Conservation (phyloP, 1,284 basidiomycete genomes). For the Leccinum pachyderme region DNA sequence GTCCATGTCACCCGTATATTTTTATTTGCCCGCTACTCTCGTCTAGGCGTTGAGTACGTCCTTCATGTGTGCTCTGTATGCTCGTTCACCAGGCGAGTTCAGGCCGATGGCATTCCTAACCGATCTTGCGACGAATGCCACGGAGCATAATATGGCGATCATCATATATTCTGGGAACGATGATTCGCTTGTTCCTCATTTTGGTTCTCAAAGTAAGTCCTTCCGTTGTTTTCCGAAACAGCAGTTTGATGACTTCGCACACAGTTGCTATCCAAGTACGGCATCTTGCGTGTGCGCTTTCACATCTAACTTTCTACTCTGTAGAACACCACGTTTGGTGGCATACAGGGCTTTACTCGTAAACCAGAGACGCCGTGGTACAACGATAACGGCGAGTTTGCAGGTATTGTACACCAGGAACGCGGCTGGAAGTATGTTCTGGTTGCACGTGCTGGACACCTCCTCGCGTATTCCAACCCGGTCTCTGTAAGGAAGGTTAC, state of each 20-base stretch:
- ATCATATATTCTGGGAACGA: constrained; percentile 69
- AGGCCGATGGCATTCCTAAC: constrained; percentile 65
- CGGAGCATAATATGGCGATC: constrained; percentile 46
- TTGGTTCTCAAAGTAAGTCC: constrained; percentile 57
- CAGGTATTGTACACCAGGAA: constrained; percentile 71
- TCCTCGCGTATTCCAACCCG: constrained; percentile 42
- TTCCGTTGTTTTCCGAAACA: not conserved
- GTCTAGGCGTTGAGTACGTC: constrained; percentile 49
- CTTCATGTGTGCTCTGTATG: not conserved
- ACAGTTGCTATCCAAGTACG: constrained; percentile 62
- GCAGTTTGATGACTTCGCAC: constrained; percentile 8
- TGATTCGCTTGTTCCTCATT: constrained; percentile 61
- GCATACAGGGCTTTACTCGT: constrained; percentile 67
- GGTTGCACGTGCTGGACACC: constrained; percentile 36
- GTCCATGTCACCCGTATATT: not conserved
- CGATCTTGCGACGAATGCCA: constrained; percentile 60
- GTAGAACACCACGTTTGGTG: constrained; percentile 73
- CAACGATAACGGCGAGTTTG: constrained; percentile 54
- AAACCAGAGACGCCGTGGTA: constrained; percentile 64
- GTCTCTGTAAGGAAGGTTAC: constrained; percentile 38
- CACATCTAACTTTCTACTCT: not conserved
- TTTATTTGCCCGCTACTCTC: constrained; percentile 3
- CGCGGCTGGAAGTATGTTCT: constrained; percentile 65
- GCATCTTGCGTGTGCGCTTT: not conserved
- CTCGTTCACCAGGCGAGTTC: constrained; percentile 7